Evolutionary conservation across 169 alveolate species (phyloP), one percentile per base, ranked within the genome.

Genomic region (Sarcocystis neurona): DNA sequence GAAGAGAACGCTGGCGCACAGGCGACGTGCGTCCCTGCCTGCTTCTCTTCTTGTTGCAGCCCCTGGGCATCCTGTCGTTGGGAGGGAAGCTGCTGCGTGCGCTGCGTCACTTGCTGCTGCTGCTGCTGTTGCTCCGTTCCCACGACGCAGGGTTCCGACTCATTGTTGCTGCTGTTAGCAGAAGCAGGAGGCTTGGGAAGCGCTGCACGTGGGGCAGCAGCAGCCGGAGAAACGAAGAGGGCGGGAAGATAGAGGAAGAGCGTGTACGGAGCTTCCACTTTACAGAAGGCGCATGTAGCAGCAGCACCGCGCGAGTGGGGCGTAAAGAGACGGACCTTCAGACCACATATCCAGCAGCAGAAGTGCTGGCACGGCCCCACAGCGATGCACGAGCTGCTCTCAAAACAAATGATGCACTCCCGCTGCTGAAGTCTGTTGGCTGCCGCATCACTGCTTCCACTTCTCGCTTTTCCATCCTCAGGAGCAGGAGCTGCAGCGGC

Each of bases 211-310:
- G 46, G 75, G 46, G 41, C 44, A 20, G 60, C 60, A 8, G 41
- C 8, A 41, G 39, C 41, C 8, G 75, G 8, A 41, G 75, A n/a
- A n/a, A 63, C 43, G n/a, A 1, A 27, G 70, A 63, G 75, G 8
- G 75, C 27, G 75, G 75, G 75, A 8, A 63, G 75, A 41, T 63
- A 63, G 6, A 63, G 75, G 44, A 63, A 41, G 43, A 63, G 75
- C 27, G 32, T 37, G 43, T 27, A 63, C 39, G 75, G 75, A 37
- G 75, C 32, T 37, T 37, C 27, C 27, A 5, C 75, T n/a, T 63
- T 63, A 41, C 75, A 63, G 75, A 63, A 63, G 39, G 75, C 44
- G 32, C 75, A 63, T n/a, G n/a, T n/a, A n/a, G n/a, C n/a, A n/a
- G n/a, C n/a, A n/a, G n/a, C n/a, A 15, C 27, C 75, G 75, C n/a